phyloP scores from a whole-genome alignment of 306 rosid genomes.

The Mucuna pruriens region DNA sequence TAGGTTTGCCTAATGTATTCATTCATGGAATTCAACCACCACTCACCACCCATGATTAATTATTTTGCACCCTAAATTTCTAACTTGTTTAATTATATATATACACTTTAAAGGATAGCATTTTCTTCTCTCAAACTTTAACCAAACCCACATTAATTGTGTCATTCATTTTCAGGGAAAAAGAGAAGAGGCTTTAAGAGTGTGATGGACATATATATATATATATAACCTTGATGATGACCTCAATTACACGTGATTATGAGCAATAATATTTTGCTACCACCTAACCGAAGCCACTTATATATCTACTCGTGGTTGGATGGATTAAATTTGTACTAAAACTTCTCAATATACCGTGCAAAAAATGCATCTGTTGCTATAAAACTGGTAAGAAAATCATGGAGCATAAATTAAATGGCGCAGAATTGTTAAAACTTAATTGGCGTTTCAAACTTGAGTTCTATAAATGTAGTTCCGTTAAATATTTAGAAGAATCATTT shows the following conservation, averaged over 20 bases:
- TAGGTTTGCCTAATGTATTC: too few relatives aligned
- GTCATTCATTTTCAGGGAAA: background rate
- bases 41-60: too few relatives aligned
- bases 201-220: background rate
- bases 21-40: too few relatives aligned
- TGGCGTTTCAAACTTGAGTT: too few relatives aligned
- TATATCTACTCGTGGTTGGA: background rate
- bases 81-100: too few relatives aligned
- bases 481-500: too few relatives aligned
- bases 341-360: background rate
- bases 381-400: too few relatives aligned
- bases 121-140: background rate
- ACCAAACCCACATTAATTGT: background rate
- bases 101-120: background rate
- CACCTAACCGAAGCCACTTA: background rate
- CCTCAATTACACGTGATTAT: background rate
- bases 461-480: too few relatives aligned
- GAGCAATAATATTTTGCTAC: background rate
- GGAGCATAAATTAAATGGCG: too few relatives aligned
- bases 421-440: too few relatives aligned
- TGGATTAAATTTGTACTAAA: background rate
- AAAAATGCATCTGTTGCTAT: too few relatives aligned
- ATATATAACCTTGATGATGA: background rate
- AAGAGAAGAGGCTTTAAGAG: background rate
- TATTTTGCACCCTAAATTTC: too few relatives aligned